Base-by-base conservation (phyloP, 2,329 filamentous ascomycete species). In the Hypocrella siamensis region DNA sequence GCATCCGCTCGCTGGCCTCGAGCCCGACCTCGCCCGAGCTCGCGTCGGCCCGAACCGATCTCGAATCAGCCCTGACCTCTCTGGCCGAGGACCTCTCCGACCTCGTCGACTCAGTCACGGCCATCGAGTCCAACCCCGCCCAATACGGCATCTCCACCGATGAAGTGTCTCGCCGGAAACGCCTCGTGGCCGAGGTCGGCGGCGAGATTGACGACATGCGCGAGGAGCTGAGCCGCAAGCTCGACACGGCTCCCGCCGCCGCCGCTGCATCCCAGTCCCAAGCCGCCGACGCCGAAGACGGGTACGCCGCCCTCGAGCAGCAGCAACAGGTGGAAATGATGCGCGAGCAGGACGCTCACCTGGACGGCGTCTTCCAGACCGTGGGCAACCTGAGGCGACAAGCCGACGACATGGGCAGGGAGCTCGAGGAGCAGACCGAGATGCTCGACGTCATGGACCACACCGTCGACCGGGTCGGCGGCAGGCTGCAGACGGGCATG, bases 331-430 rank as follows among this genome's bases (percentile, higher is more conserved):
- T 80, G 49, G 72, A 86, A 57, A 80, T 98, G 57, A 86, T 98
- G 79, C 73, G 79, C 42, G 84, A 94, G 55, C 90, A 98, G 62
- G 90, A 98, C 51, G 68, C 86, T 57, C 80, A 90, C 45, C 67
- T 98, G 2, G 88, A 96, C 50, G 82, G 81, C 12, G 88, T 98
- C 29, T 93, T 92, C 51, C 73, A 77, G 42, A 96, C 88, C 1
- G 90, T 98, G 17, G 88, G 86, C 3, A 94, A 85, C 50, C 58
- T 98, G 49, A 67, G 88, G 34, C 68, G 79, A 49, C 90, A 96
- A 64, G 92, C 90, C 2, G 78, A 92, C 55, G 82, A 85, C 44
- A 98, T 98, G 88, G 88, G 90, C 2, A 67, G 88, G 35, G 90
- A 98, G 61, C 64, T 98, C 28, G 92, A 94, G 57, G 90, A 98